Evolutionary conservation across 140 eudicot genomes (phyloP).

Genomic region (Artemisia princeps): DNA sequence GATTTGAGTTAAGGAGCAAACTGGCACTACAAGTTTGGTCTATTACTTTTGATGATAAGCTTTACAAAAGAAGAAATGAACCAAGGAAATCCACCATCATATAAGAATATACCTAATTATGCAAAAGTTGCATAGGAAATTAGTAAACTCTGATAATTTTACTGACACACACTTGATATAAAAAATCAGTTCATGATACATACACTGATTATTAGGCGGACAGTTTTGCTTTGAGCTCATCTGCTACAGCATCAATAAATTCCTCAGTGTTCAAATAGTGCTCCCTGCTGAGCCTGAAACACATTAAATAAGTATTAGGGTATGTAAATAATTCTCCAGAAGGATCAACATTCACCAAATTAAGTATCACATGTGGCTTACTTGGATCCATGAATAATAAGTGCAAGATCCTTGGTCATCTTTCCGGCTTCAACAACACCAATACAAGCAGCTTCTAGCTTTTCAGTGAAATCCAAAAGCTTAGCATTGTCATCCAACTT

Average conservation of each 20-base stretch:
- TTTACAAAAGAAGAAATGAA: no score
- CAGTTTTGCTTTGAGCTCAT: constrained; percentile 54
- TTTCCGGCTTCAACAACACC: constrained; percentile 81
- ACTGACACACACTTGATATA: no score
- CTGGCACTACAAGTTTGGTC: no score
- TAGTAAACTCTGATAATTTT: no score
- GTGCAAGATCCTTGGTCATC: constrained; percentile 97
- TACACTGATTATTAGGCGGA: constrained; percentile 29
- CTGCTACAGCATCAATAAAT: constrained; percentile 61
- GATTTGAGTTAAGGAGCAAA: no score
- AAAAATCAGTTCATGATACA: not conserved
- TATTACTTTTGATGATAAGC: no score
- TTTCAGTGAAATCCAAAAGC: constrained; percentile 70
- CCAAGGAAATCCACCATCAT: no score
- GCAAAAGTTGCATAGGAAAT: no score
- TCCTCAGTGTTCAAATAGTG: constrained; percentile 65
- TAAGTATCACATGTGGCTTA: constrained; percentile 23
- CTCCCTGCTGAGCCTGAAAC: constrained; percentile 36
- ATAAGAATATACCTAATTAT: no score
- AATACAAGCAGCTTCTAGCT: constrained; percentile 81
- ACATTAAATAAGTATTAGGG: not conserved
- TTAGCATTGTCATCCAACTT: constrained; percentile 66
- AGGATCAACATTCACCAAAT: not conserved
- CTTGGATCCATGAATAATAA: constrained; percentile 84
- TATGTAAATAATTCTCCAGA: not conserved